Evolutionary conservation across 768 basidiomycete species (phyloP), one percentile per base, ranked within the genome.

Genomic region (Pholiota microspora): DNA sequence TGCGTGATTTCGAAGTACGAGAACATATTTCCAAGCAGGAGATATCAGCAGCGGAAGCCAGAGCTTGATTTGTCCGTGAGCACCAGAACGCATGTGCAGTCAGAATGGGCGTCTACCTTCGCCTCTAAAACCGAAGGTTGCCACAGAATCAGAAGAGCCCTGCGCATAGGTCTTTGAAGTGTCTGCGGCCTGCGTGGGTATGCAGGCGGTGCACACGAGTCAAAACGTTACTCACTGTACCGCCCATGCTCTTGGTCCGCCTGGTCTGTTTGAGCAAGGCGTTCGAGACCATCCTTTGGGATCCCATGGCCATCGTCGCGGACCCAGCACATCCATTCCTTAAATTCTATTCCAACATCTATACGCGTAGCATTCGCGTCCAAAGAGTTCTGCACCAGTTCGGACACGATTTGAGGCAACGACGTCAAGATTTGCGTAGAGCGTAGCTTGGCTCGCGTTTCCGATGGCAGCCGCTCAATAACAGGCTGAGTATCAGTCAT

Each of bases 51-150:
- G 87, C 83, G 45, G 94, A 95, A 15, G 92, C 88, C 49, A 97
- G 70, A 2, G 94, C 95, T 95, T 58, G 44, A 24, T 31, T 7
- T 16, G 57, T 45, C 27, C 24, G 34, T 40, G 57, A 52, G 23
- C 32, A 45, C 25, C 7, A 35, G 27, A 13, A 44, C 18, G 28
- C 42, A 32, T 24, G 42, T 21, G 28, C 18, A 23, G 15, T 31
- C 21, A 23, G 40, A 47, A 34, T 45, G 18, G 23, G 18, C 21
- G 56, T 58, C 15, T 62, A 91, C 94, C 94, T 88, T 98, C 95
- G 32, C 95, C 94, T 61, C 95, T 83, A 71, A 93, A 96, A 0
- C 95, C 94, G 71, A 94, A 95, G 2, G 88, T 88, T 12, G 79
- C 77, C 35, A 79, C 61, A 3, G 77, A 69, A 52, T 78, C 77